A percentile compares a stretch with the other conserved stretches of the same genome.
These are phyloP conservation scores for Stagonosporopsis cucurbitacearum DNA, from an alignment of 2,329 filamentous ascomycete genomes.

Conservation along the genomic window DNA sequence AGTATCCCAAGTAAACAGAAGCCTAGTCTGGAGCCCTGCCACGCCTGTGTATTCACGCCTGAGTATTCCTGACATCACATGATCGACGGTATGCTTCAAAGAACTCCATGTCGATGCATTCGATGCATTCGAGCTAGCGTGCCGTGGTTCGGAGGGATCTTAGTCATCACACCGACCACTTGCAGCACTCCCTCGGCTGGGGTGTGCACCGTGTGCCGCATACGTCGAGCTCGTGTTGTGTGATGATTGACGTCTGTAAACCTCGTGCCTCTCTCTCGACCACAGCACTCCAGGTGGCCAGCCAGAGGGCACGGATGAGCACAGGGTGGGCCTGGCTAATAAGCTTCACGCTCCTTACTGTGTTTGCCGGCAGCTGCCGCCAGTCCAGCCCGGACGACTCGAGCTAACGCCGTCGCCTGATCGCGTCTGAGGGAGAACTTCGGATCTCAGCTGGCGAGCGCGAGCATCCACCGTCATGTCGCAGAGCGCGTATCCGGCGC, in stretches of 20 bases:
- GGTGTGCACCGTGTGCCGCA: conserved; percentile 14
- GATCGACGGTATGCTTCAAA: not conserved
- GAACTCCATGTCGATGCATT: not conserved
- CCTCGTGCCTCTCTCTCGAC: conserved; percentile 3
- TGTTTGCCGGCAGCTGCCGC: not conserved
- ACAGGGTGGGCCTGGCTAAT: not conserved
- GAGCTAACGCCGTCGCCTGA: conserved; percentile 16
- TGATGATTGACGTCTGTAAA: no score
- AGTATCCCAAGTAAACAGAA: no score
- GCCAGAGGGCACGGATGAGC: not conserved
- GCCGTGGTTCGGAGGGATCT: not conserved
- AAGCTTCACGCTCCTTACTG: not conserved
- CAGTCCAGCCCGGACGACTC: not conserved
- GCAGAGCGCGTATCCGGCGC: conserved; percentile 17
- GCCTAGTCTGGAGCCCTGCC: no score
- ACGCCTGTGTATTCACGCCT: not conserved
- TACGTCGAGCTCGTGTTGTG: conserved; percentile 1
- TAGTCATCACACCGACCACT: conserved; percentile 1
- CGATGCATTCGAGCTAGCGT: not conserved
- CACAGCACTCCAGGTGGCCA: not conserved
- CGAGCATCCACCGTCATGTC: conserved; percentile 16
- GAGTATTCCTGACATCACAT: not conserved
- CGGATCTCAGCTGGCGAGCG: conserved; percentile 12
- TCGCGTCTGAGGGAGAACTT: conserved; percentile 11
- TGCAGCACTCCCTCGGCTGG: not conserved